These are phyloP conservation scores for Suillus bovinus DNA, from an alignment of 768 basidiomycete species.

Conservation along the genomic window DNA sequence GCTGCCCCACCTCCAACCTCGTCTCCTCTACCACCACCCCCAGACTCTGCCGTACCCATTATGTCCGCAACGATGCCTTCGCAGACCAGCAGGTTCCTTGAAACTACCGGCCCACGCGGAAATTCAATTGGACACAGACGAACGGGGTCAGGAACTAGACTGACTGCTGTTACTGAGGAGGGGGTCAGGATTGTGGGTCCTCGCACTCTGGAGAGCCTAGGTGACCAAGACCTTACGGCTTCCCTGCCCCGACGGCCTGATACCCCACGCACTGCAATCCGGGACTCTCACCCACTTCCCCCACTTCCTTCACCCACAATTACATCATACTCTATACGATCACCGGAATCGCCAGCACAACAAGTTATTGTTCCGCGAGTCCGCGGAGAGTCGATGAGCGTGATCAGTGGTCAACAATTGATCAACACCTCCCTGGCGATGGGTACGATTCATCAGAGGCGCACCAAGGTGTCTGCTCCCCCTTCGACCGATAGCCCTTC, in stretches of 20 bases:
- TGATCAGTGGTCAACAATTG: conserved; percentile 35
- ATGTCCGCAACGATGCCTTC: conserved; percentile 32
- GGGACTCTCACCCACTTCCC: conserved; percentile 66
- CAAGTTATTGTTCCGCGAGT: conserved; percentile 48
- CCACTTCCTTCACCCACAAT: conserved; percentile 56
- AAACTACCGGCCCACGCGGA: conserved; percentile 44
- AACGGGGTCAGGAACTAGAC: conserved; percentile 54
- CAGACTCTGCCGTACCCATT: conserved; percentile 33
- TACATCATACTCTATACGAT: conserved; percentile 31
- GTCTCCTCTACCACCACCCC: conserved; percentile 59
- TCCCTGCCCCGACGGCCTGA: conserved; percentile 38
- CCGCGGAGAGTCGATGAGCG: conserved; percentile 53
- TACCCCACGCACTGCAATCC: conserved; percentile 42
- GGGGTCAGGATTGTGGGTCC: conserved; percentile 38
- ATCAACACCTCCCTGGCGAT: conserved; percentile 61
- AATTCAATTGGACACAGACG: conserved; percentile 54
- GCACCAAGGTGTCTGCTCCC: conserved; percentile 65
- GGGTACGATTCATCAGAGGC: conserved; percentile 70
- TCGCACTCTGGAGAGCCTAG: conserved; percentile 21
- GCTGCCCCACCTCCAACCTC: conserved; percentile 63
- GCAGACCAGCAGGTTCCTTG: conserved; percentile 34
- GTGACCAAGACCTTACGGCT: conserved; percentile 29
- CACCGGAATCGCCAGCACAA: conserved; percentile 52
- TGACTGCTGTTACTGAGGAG: conserved; percentile 68
- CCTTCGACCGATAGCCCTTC: conserved; percentile 38